Evolutionary conservation across 2,329 filamentous ascomycete species (phyloP).

Genomic region (Trichoderma harzianum): DNA sequence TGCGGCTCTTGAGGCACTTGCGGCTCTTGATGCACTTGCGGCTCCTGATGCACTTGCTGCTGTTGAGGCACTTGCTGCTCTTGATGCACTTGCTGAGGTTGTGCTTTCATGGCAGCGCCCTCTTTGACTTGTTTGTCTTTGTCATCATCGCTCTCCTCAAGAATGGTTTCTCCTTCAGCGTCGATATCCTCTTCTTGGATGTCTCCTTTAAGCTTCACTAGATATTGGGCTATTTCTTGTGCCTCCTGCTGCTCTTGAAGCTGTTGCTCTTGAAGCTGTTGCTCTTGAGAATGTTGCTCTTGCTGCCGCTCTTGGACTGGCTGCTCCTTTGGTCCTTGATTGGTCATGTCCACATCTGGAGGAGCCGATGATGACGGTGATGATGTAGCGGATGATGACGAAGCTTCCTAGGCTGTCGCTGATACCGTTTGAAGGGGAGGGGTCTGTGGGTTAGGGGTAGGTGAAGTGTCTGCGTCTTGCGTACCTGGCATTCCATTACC

Average conservation of each 20-base stretch:
- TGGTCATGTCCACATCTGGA: neutral
- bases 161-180: neutral
- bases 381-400: neutral
- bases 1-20: neutral
- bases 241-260: neutral
- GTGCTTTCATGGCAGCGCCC: neutral
- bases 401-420: slow-evolving; percentile 2
- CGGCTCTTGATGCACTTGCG: neutral
- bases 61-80: neutral
- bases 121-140: neutral
- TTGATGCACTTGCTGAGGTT: neutral
- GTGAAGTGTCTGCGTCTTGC: neutral
- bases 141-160: neutral
- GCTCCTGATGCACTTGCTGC: neutral
- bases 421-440: neutral
- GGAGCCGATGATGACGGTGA: neutral
- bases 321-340: neutral
- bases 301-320: neutral
- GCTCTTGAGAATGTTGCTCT: neutral
- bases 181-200: neutral
- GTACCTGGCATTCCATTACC: slow-evolving; percentile 37
- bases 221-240: neutral
- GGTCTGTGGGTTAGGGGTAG: slow-evolving; percentile 18
- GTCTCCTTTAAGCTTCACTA: neutral
- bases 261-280: neutral